Base-by-base conservation (phyloP, 768 basidiomycete genomes). In the Epithele typhae region DNA sequence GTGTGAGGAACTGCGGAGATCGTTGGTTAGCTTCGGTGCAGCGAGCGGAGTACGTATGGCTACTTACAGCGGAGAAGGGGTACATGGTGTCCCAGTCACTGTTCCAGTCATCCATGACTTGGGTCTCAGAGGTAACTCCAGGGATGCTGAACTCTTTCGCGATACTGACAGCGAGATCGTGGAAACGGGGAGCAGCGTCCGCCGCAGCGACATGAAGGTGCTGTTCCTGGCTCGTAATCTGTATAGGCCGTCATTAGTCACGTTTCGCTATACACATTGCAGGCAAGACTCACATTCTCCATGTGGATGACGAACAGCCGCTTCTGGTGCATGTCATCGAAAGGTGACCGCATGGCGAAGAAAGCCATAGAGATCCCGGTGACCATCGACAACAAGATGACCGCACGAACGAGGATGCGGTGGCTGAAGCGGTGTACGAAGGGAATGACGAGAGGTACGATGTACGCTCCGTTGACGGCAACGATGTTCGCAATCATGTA, bases 61-160 rank as follows among this genome's bases (percentile, higher is more conserved):
- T 7, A 37, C 79, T 27, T 55, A 87, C 89, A 35, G 81, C 69
- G 3, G 85, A 86, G 64, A 90, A 88, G 12, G 88, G 88, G 62
- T 86, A 91, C 32, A 94, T 59, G 1, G 81, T 69, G 63, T 95
- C 91, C 92, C 93, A 98, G 56, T 96, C 91, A 14, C 78, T 67
- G 54, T 92, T 93, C 59, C 82, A 75, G 47, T 88, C 82, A 49
- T 87, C 75, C 77, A 92, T 84, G 3, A 71, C 60, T 6, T 85
- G 73, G 0, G 73, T 68, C 2, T 64, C 61, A 0, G 79, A 70
- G 21, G 61, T 61, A 15, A 59, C 54, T 11, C 66, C 72, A 7
- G 65, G 59, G 2, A 59, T 63, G n/a, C 80, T 79, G 58, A 93
- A 88, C 43, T 75, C 63, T 17, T 63, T 54, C 1, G 82, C 79